These are phyloP conservation scores for Talaromyces trachyspermus DNA, from an alignment of 495 filamentous ascomycete genomes.

Conservation along the genomic window DNA sequence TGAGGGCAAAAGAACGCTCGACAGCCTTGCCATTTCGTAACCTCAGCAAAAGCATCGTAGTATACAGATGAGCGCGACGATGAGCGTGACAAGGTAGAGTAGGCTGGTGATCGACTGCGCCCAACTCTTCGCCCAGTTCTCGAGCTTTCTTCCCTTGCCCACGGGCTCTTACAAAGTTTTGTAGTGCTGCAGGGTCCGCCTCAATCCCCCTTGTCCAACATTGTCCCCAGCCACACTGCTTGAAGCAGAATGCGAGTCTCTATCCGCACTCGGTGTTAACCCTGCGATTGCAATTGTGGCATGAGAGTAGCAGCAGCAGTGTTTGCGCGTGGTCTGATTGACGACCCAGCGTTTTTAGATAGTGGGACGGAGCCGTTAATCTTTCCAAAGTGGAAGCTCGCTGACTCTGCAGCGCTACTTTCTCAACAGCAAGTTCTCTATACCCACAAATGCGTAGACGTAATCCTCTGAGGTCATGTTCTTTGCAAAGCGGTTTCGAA, in stretches of 20 bases:
- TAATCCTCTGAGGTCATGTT: conserved; percentile 54
- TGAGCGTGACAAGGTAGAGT: conserved; percentile 34
- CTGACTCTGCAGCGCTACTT: conserved; percentile 31
- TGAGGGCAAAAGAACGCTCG: conserved; percentile 51
- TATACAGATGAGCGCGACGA: conserved; percentile 33
- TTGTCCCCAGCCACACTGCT: conserved; percentile 37
- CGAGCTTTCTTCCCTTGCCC: conserved; percentile 6
- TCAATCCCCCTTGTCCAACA: conserved; percentile 20
- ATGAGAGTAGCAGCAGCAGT: background rate
- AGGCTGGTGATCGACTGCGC: conserved; percentile 29
- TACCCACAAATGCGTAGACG: conserved; percentile 55
- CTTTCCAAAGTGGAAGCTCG: background rate
- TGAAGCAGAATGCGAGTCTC: conserved; percentile 20
- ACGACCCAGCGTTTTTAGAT: conserved; percentile 7
- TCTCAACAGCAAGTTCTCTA: conserved; percentile 48
- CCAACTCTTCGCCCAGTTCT: conserved; percentile 10
- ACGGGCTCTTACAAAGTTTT: conserved; percentile 9
- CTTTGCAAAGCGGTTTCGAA: conserved; percentile 51
- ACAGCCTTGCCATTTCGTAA: conserved; percentile 47
- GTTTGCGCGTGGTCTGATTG: background rate
- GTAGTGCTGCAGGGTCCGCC: conserved; percentile 14
- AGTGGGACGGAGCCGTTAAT: background rate
- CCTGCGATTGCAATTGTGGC: conserved; percentile 5
- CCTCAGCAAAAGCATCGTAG: conserved; percentile 31
- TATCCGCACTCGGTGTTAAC: background rate